phyloP scores from a whole-genome alignment of 169 alveolate species.

The Plasmodium malariae region DNA sequence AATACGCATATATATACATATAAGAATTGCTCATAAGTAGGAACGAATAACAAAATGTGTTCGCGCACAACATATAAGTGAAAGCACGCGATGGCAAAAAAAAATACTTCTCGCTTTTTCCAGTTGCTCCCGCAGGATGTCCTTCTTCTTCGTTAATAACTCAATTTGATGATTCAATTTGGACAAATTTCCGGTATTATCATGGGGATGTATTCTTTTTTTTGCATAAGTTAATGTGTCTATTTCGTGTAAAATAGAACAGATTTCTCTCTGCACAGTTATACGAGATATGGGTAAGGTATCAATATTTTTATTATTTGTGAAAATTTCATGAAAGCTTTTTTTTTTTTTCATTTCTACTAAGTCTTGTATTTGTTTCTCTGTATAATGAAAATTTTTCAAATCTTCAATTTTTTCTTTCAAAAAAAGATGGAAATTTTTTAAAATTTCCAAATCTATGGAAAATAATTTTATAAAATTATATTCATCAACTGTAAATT shows the following conservation, averaged over 20 bases:
- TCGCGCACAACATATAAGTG: too few species aligned
- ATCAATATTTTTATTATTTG: constrained; percentile 46
- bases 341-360: constrained; percentile 62
- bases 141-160: constrained; percentile 31
- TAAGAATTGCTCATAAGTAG: too few species aligned
- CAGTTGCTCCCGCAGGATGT: constrained; percentile 36
- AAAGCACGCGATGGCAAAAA: not conserved
- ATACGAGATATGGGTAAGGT: constrained; percentile 56
- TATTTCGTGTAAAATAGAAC: constrained; percentile 62
- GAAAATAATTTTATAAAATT: constrained; percentile 62
- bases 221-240: constrained; percentile 45
- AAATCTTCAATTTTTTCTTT: constrained; percentile 73
- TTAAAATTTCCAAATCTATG: constrained; percentile 26
- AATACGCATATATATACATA: too few species aligned
- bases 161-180: constrained; percentile 27
- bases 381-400: constrained; percentile 69
- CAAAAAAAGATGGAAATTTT: constrained; percentile 39
- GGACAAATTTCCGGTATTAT: constrained; percentile 12
- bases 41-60: too few species aligned
- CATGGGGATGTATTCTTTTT: constrained; percentile 16
- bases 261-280: constrained; percentile 55
- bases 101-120: constrained; percentile 41
- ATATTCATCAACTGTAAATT: constrained; percentile 56
- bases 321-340: constrained; percentile 54
- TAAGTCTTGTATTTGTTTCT: constrained; percentile 53